These are phyloP conservation scores for Papiliotrema terrestris DNA, from an alignment of 1,284 basidiomycete genomes.

Conservation along the genomic window DNA sequence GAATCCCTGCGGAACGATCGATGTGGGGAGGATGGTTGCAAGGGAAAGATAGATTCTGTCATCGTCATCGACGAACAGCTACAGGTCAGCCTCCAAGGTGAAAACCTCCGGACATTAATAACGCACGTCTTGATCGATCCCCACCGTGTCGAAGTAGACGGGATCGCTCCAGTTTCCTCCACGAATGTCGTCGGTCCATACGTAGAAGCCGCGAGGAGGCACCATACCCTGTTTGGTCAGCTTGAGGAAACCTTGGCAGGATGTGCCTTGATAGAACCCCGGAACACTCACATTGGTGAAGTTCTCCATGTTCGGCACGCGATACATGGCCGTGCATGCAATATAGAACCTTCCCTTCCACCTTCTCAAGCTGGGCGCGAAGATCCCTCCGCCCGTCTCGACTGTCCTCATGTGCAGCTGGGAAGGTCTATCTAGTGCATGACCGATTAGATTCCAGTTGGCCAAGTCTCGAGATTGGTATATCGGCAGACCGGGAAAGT, in stretches of 20 bases:
- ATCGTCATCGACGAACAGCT: conserved; percentile 28
- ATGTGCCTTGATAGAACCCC: too few species aligned
- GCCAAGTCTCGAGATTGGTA: conserved; percentile 29
- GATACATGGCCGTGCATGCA: conserved; percentile 6
- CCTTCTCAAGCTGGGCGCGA: conserved; percentile 22
- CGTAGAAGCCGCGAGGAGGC: conserved; percentile 19
- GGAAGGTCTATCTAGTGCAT: conserved; percentile 17
- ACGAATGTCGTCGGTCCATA: conserved; percentile 27
- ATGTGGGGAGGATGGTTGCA: conserved; percentile 1
- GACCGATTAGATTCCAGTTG: conserved; percentile 26
- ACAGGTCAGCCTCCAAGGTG: not conserved
- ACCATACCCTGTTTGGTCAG: not conserved
- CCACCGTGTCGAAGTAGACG: conserved; percentile 19
- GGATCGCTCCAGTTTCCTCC: conserved; percentile 25
- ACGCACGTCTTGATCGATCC: conserved; percentile 30
- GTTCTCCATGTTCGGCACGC: conserved; percentile 1
- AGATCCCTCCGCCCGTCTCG: conserved; percentile 24
- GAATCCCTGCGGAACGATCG: not conserved
- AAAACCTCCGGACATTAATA: too few species aligned
- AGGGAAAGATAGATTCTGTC: conserved; percentile 20
- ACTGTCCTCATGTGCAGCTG: conserved; percentile 24
- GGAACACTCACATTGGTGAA: not conserved
- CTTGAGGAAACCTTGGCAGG: too few species aligned
- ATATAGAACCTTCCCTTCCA: conserved; percentile 23
- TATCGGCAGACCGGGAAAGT: conserved; percentile 28